Conservation (phyloP, 2,329 filamentous ascomycete species). For the Penicillium italicum region DNA sequence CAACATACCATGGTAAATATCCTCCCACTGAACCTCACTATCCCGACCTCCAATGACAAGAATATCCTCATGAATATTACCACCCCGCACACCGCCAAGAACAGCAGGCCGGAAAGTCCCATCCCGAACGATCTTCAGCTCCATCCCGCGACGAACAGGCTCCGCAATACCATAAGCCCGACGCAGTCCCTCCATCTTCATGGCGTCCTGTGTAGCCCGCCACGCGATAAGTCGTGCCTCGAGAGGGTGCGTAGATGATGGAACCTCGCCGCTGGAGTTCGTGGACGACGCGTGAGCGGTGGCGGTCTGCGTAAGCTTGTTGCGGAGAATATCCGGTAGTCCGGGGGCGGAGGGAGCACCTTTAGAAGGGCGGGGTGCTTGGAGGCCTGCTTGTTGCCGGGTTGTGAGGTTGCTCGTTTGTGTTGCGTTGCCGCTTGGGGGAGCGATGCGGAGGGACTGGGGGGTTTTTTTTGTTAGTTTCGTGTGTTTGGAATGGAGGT, state of each 20-base stretch:
- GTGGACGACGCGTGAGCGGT: constrained; percentile 45
- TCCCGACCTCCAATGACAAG: constrained; percentile 67
- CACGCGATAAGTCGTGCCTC: constrained; percentile 85
- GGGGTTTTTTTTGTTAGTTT: constrained; percentile 5
- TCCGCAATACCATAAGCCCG: constrained; percentile 89
- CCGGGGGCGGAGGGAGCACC: constrained; percentile 87
- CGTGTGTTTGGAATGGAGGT: not conserved
- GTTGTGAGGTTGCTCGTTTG: constrained; percentile 63
- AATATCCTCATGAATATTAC: constrained; percentile 83
- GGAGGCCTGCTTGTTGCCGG: constrained; percentile 43
- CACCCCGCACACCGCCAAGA: constrained; percentile 56
- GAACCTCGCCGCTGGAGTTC: constrained; percentile 30
- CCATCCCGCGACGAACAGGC: constrained; percentile 89
- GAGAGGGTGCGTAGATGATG: constrained; percentile 78
- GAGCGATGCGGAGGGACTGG: constrained; percentile 86
- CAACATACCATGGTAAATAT: constrained; percentile 71
- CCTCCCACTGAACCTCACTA: constrained; percentile 80
- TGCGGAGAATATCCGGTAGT: constrained; percentile 87
- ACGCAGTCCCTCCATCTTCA: constrained; percentile 85
- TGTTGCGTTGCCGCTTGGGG: constrained; percentile 62
- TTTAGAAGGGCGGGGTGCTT: constrained; percentile 55
- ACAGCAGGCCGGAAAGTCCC: constrained; percentile 71
- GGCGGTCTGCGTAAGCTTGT: constrained; percentile 67
- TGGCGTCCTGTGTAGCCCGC: constrained; percentile 79
- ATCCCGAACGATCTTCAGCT: constrained; percentile 79